These are phyloP conservation scores for Nannochloris sp. DNA, from an alignment of 139 green algal genomes.

Conservation along the genomic window DNA sequence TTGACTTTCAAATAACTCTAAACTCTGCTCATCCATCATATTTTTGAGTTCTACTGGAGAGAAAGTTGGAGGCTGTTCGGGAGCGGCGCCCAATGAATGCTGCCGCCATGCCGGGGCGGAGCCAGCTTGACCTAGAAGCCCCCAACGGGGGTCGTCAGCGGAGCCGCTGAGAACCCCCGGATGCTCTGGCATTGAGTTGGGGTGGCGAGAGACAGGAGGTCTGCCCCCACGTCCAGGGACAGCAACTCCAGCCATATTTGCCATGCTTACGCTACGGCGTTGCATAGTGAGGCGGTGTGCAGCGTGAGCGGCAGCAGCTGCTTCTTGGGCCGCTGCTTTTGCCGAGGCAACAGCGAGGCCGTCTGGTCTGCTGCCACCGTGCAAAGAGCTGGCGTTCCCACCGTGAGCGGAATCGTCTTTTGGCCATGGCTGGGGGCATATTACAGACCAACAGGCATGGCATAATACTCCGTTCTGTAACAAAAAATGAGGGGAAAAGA, in stretches of 20 bases:
- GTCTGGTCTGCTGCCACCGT: neutral
- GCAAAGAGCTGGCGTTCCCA: neutral
- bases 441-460: constrained; percentile 19
- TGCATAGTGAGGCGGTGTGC: neutral
- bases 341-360: neutral
- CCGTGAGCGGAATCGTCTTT: neutral
- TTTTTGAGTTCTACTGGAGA: constrained; percentile 12
- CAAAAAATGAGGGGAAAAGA: neutral
- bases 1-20: constrained; percentile 35
- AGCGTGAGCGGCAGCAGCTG: neutral
- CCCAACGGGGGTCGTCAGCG: constrained; percentile 9
- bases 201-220: neutral
- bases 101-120: neutral
- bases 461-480: constrained; percentile 21
- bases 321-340: neutral
- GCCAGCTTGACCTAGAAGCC: constrained; percentile 1
- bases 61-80: neutral
- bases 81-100: neutral
- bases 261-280: neutral
- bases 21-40: constrained; percentile 25
- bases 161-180: constrained; percentile 14
- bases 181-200: constrained; percentile 24
- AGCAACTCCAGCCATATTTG: neutral
- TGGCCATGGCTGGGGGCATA: constrained; percentile 22
- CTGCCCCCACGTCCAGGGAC: neutral